phyloP scores from a whole-genome alignment of 2,329 filamentous ascomycete species.

The Xylaria sp. region DNA sequence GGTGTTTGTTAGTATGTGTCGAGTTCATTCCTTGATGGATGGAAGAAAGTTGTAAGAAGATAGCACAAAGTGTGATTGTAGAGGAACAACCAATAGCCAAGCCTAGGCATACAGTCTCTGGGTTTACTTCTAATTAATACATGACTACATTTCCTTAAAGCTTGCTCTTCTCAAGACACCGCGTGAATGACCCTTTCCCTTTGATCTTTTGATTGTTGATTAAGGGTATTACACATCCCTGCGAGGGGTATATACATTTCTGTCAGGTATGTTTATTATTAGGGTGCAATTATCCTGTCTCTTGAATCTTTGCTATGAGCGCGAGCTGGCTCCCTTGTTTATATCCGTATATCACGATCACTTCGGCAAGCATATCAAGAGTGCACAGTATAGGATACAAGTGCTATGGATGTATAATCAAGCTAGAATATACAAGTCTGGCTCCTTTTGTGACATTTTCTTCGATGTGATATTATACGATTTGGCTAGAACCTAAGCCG shows the following conservation, averaged over 20 bases:
- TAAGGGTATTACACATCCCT: neutral
- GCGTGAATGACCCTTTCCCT: neutral
- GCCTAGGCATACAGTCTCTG: slow-evolving; percentile 16
- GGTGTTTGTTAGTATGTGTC: slow-evolving; percentile 14
- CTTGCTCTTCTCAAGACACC: too few species aligned
- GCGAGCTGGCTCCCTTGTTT: neutral
- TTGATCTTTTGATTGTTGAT: neutral
- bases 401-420: neutral
- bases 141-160: slow-evolving; percentile 27
- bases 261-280: neutral
- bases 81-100: slow-evolving; percentile 19
- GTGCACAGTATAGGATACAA: neutral
- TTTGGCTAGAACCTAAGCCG: neutral
- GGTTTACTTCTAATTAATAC: slow-evolving; percentile 33
- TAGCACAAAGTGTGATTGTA: slow-evolving; percentile 14
- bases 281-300: neutral
- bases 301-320: neutral
- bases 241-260: neutral
- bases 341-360: neutral
- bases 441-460: neutral
- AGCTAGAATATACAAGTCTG: too few species aligned
- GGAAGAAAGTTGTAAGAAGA: slow-evolving; percentile 7
- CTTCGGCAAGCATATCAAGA: neutral
- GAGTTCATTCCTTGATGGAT: slow-evolving; percentile 4
- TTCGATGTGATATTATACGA: neutral